phyloP scores from a whole-genome alignment of 192 early-diverging fungal species.

The Podila clonocystis region DNA sequence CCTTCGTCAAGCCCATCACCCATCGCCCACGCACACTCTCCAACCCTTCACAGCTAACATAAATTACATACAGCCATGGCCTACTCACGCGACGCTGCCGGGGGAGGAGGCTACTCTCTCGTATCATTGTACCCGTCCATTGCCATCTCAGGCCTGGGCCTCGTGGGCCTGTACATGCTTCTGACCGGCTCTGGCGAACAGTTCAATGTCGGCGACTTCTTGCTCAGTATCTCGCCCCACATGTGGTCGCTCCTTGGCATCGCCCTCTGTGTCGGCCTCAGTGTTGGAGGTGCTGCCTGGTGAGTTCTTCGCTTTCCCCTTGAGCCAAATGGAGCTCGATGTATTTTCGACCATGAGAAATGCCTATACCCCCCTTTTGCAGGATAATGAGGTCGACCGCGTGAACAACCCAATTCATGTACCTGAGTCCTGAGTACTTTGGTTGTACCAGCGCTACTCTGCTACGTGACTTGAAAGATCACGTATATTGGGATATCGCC shows the following conservation, averaged over 20 bases:
- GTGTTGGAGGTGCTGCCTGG: constrained; percentile 95
- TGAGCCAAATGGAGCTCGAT: background rate
- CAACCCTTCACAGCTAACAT: background rate
- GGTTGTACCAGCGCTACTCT: too few relatives aligned
- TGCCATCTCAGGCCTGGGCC: constrained; percentile 44
- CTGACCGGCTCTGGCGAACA: constrained; percentile 89
- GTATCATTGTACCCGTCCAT: constrained; percentile 21
- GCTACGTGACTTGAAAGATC: background rate
- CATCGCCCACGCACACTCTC: background rate
- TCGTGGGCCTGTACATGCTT: constrained; percentile 84
- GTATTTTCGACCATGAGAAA: too few relatives aligned
- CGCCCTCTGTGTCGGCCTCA: constrained; percentile 84
- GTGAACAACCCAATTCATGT: constrained; percentile 6
- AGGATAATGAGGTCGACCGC: background rate
- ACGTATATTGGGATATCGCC: too few relatives aligned
- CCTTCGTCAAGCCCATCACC: background rate
- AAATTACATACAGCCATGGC: constrained; percentile 14
- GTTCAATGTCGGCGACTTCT: constrained; percentile 87
- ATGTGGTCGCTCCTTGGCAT: constrained; percentile 91
- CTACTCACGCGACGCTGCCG: constrained; percentile 28
- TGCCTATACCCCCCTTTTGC: too few relatives aligned
- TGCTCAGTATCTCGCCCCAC: constrained; percentile 83
- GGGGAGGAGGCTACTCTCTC: constrained; percentile 11
- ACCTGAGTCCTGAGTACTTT: background rate
- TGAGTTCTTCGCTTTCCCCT: too few relatives aligned